Percentiles rank a stretch among this genome's conserved stretches.
These are phyloP conservation scores for Purshia tridentata DNA, from an alignment of 306 rosid species.

Conservation along the genomic window DNA sequence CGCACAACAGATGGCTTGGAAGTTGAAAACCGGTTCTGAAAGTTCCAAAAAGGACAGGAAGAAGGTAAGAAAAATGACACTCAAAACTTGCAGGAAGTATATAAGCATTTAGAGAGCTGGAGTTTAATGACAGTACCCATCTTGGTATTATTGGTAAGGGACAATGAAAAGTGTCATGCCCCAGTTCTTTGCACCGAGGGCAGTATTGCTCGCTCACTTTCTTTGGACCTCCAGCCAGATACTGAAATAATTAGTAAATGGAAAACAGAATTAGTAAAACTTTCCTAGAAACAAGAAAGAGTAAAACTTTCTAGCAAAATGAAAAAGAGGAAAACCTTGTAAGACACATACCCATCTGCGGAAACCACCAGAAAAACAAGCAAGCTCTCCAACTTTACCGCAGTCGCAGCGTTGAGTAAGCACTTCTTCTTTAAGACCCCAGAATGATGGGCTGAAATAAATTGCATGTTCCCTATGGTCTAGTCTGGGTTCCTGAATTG, in stretches of 20 bases:
- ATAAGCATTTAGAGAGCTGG: no score
- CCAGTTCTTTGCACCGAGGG: background rate
- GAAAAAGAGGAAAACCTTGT: no score
- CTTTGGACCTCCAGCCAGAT: background rate
- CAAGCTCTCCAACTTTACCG: background rate
- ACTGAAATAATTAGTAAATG: background rate
- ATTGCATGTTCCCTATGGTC: background rate
- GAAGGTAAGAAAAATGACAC: background rate
- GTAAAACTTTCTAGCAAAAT: no score
- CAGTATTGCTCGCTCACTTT: background rate
- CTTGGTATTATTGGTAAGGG: background rate
- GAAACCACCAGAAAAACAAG: background rate
- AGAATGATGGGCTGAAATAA: background rate
- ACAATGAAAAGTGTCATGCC: background rate
- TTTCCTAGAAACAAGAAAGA: background rate
- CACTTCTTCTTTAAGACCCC: background rate
- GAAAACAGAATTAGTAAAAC: background rate
- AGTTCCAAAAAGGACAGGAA: background rate
- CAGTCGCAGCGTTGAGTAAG: background rate
- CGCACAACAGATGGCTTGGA: no score
- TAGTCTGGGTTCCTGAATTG: no score
- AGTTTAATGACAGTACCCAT: background rate
- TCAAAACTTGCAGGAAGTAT: background rate
- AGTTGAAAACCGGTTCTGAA: background rate
- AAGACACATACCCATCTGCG: background rate